Conservation (phyloP, 2,329 filamentous ascomycete genomes). For the Aspergillus felis region DNA sequence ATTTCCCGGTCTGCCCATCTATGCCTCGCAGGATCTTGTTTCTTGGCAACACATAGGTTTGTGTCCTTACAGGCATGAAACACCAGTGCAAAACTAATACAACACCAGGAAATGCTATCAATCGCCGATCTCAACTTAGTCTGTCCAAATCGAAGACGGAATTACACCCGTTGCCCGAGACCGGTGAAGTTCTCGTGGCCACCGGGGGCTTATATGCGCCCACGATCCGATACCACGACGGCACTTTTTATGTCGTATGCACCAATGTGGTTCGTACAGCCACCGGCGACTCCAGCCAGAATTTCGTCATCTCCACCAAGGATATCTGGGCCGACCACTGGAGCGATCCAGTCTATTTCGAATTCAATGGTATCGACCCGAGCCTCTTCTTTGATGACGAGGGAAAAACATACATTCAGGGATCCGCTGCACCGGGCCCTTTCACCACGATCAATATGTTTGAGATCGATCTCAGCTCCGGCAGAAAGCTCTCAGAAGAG, state of each 20-base stretch:
- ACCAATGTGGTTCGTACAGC: constrained; percentile 32
- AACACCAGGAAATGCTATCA: constrained; percentile 19
- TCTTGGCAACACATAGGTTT: constrained; percentile 29
- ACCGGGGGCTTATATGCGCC: constrained; percentile 41
- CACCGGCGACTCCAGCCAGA: constrained; percentile 14
- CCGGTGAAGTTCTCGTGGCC: constrained; percentile 16
- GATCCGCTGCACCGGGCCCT: neutral
- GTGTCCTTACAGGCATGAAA: neutral
- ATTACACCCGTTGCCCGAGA: constrained; percentile 1
- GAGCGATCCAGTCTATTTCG: constrained; percentile 39
- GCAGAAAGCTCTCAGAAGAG: neutral
- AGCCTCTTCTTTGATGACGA: constrained; percentile 47
- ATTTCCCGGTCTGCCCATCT: constrained; percentile 61
- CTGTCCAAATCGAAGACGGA: constrained; percentile 13
- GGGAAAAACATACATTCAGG: constrained; percentile 35
- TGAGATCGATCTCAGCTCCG: neutral
- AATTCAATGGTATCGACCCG: constrained; percentile 41
- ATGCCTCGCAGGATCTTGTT: constrained; percentile 33
- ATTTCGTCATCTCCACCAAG: constrained; percentile 41
- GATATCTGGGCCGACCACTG: constrained; percentile 43
- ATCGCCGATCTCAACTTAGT: constrained; percentile 15
- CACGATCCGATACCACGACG: constrained; percentile 43
- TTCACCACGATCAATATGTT: neutral
- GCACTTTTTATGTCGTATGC: constrained; percentile 44
- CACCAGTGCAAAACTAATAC: neutral